Evolutionary conservation across 2,329 filamentous ascomycete species (phyloP).

Genomic region (Aspergillus sp.): DNA sequence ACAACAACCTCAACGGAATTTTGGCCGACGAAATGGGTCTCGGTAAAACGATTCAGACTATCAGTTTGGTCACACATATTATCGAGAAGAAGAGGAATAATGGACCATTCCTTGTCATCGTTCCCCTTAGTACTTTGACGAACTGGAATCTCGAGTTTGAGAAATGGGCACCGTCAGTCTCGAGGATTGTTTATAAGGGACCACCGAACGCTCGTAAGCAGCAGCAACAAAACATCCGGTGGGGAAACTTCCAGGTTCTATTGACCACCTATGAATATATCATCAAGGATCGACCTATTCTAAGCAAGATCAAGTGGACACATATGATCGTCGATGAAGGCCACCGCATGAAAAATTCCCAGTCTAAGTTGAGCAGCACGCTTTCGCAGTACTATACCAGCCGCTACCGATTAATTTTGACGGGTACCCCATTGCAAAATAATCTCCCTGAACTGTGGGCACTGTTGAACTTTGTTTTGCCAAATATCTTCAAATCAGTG

Average conservation of each 20-base stretch:
- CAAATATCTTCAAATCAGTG: constrained; percentile 98
- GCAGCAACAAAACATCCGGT: constrained; percentile 90
- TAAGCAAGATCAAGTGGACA: constrained; percentile 99
- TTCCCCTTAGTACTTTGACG: constrained; percentile 92
- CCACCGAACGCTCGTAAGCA: constrained; percentile 83
- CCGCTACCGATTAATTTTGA: constrained; percentile 92
- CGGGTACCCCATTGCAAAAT: constrained; percentile 95
- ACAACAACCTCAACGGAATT: constrained; percentile 99
- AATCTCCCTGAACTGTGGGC: constrained; percentile 96
- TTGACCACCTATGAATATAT: constrained; percentile 99
- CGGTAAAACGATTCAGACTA: constrained; percentile 98
- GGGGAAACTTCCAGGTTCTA: constrained; percentile 92
- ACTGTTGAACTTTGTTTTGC: constrained; percentile 95
- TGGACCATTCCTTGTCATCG: constrained; percentile 93
- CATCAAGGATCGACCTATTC: constrained; percentile 93
- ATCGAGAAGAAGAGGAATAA: constrained; percentile 92
- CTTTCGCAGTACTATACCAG: constrained; percentile 95
- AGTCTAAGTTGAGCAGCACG: constrained; percentile 93
- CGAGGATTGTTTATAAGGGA: constrained; percentile 93
- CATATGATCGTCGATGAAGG: constrained; percentile 99
- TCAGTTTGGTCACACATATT: constrained; percentile 94
- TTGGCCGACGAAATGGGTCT: constrained; percentile 99
- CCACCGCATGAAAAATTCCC: constrained; percentile 98
- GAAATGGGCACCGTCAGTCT: constrained; percentile 91
- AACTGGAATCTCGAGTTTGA: constrained; percentile 99